Conservation (phyloP, 805 yeast genomes). For the Metschnikowia arizonensis region DNA sequence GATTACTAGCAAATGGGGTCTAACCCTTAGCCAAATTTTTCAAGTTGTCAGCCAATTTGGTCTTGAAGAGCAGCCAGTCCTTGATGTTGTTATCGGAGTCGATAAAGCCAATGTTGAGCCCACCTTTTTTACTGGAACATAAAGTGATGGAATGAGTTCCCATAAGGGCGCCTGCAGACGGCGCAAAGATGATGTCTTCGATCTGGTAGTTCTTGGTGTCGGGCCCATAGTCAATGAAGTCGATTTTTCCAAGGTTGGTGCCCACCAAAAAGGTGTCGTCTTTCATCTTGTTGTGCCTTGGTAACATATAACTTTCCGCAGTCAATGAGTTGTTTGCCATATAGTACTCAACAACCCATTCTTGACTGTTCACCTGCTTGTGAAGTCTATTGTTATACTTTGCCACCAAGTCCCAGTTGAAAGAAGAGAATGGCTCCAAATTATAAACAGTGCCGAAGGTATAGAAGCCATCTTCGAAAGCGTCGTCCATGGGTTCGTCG, state of each 20-base stretch:
- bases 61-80: slow-evolving; percentile 8
- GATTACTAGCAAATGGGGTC: neutral
- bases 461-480: slow-evolving; percentile 12
- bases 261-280: slow-evolving; percentile 9
- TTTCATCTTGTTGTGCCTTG: slow-evolving; percentile 1
- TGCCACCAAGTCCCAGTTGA: slow-evolving; percentile 8
- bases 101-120: slow-evolving; percentile 7
- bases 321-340: slow-evolving; percentile 8
- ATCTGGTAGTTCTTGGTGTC: slow-evolving; percentile 4
- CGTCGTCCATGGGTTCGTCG: slow-evolving; percentile 1
- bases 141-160: slow-evolving; percentile 11
- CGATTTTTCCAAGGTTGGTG: slow-evolving; percentile 9
- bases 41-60: slow-evolving; percentile 1
- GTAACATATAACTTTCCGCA: slow-evolving; percentile 8
- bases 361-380: slow-evolving; percentile 7
- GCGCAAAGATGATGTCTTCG: slow-evolving; percentile 8
- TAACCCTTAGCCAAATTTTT: neutral
- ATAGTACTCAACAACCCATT: slow-evolving; percentile 9
- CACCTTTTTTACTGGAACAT: slow-evolving; percentile 8
- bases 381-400: slow-evolving; percentile 10
- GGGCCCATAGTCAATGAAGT: slow-evolving; percentile 5
- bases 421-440: slow-evolving; percentile 6
- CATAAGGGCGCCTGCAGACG: slow-evolving; percentile 10
- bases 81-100: slow-evolving; percentile 7
- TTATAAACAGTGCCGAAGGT: slow-evolving; percentile 6